Percentiles rank a stretch among this genome's conserved stretches.
These are phyloP conservation scores for Podaxis sp. DNA, from an alignment of 768 basidiomycete species.

Conservation along the genomic window DNA sequence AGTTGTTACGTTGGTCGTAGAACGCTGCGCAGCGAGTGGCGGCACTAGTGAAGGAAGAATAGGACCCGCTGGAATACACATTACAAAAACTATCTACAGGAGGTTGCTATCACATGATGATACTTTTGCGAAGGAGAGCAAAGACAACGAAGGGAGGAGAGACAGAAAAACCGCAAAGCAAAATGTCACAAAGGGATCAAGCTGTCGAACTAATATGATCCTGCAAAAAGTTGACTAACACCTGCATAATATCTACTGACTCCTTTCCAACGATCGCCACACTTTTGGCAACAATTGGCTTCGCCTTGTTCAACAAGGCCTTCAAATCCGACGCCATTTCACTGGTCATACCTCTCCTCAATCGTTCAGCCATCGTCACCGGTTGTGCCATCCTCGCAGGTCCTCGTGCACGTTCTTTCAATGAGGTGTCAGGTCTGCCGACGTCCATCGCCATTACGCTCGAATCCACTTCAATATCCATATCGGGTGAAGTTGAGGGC, in stretches of 20 bases:
- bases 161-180: conserved; percentile 11
- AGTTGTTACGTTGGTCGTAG: no score
- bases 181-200: conserved; percentile 22
- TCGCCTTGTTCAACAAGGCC: conserved; percentile 62
- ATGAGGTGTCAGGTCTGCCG: conserved; percentile 22
- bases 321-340: conserved; percentile 78
- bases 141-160: neutral
- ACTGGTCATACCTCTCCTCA: conserved; percentile 76
- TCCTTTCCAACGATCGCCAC: conserved; percentile 45
- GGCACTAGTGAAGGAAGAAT: neutral
- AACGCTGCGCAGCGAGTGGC: neutral
- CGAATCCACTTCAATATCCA: conserved; percentile 39
- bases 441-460: conserved; percentile 38
- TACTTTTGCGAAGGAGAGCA: neutral
- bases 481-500: conserved; percentile 31
- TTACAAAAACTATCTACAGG: conserved; percentile 7
- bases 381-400: conserved; percentile 37
- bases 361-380: conserved; percentile 58
- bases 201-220: conserved; percentile 52
- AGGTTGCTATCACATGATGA: neutral
- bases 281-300: conserved; percentile 62
- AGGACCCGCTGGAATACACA: neutral
- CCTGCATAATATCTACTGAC: conserved; percentile 54
- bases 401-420: conserved; percentile 38
- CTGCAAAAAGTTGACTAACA: conserved; percentile 65